phyloP scores from a whole-genome alignment of 768 basidiomycete genomes.

The Amanita pseudoporphyria region DNA sequence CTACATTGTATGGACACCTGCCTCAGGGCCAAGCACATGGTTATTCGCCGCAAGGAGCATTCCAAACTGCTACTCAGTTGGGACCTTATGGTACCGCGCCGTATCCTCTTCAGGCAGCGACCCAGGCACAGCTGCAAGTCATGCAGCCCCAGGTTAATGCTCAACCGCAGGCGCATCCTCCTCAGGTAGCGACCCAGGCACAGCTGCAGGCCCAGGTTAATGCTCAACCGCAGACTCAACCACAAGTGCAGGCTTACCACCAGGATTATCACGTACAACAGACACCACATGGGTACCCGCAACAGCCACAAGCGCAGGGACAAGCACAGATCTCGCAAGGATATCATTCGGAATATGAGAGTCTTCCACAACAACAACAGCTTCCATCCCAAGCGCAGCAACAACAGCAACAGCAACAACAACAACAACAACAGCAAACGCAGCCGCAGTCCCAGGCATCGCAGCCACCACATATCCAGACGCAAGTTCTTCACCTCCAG shows the following conservation, averaged over 20 bases:
- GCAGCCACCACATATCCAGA: conserved; percentile 5
- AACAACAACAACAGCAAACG: conserved; percentile 16
- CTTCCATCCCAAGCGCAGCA: no score
- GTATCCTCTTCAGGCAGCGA: conserved; percentile 14
- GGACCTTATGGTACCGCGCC: conserved; percentile 4
- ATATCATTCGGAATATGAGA: conserved; percentile 10
- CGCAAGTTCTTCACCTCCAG: conserved; percentile 8
- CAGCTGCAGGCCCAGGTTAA: conserved; percentile 11
- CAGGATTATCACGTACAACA: conserved; percentile 14
- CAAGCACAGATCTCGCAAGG: conserved; percentile 4
- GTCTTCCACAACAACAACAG: no score
- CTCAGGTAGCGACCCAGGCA: conserved; percentile 10
- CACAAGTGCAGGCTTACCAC: conserved; percentile 13
- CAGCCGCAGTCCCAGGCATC: conserved; percentile 12
- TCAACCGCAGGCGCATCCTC: no score
- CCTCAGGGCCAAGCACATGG: neutral
- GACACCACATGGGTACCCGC: conserved; percentile 15
- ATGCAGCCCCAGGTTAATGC: conserved; percentile 11
- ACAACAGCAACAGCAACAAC: conserved; percentile 14
- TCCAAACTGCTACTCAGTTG: conserved; percentile 4
- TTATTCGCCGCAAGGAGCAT: neutral
- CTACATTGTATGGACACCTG: neutral
- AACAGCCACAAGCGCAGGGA: conserved; percentile 16
- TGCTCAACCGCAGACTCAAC: no score
- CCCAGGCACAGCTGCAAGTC: conserved; percentile 13